Evolutionary conservation across 202 grass and related monocot genomes (phyloP).

Genomic region (Hordeum pubiflorum): DNA sequence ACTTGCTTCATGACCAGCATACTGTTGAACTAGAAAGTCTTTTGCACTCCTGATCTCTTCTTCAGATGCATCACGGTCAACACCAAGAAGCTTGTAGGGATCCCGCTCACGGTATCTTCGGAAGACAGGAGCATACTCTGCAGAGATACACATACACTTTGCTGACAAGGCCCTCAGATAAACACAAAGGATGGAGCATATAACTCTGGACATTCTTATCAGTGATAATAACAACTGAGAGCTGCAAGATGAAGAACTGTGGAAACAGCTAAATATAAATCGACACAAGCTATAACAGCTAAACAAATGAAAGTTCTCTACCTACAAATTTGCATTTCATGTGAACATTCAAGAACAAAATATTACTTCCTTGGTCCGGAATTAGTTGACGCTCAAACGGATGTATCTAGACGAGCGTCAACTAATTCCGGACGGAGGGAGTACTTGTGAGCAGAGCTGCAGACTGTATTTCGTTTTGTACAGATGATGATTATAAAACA

Average conservation of each 20-base stretch:
- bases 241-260: not conserved
- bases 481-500: not conserved
- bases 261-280: not conserved
- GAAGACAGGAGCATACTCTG: conserved; percentile 67
- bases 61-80: conserved; percentile 66
- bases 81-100: conserved; percentile 77
- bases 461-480: not conserved
- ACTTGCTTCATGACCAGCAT: conserved; percentile 72
- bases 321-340: not conserved
- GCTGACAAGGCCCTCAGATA: not conserved
- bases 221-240: not conserved
- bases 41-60: conserved; percentile 78
- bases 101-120: conserved; percentile 54
- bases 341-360: not conserved
- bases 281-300: not conserved
- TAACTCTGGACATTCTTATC: not conserved
- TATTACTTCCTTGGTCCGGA: too few species aligned
- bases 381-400: too few species aligned
- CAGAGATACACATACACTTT: conserved; percentile 2
- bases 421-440: too few species aligned
- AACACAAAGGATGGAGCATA: not conserved
- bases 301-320: not conserved
- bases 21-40: conserved; percentile 76
- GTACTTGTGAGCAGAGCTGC: not conserved
- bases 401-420: too few species aligned